phyloP scores from a whole-genome alignment of 1,284 basidiomycete species.

The Ceratobasidium sp. region DNA sequence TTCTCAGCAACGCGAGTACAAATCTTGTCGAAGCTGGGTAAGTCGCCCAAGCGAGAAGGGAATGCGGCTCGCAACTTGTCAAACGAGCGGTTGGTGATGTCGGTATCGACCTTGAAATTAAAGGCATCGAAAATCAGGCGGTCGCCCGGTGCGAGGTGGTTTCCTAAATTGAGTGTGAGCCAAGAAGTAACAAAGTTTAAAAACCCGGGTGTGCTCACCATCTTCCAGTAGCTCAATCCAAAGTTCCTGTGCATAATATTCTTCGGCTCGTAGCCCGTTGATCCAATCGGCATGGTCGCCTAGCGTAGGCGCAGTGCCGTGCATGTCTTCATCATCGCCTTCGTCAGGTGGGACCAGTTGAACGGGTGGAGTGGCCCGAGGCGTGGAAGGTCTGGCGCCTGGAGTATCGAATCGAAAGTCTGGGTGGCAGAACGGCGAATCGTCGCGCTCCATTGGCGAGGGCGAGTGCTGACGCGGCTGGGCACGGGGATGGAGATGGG shows the following conservation, averaged over 20 bases:
- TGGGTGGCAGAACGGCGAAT: background rate
- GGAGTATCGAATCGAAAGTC: slow-evolving; percentile 10
- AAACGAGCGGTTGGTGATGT: slow-evolving; percentile 22
- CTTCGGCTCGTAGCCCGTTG: too few relatives aligned
- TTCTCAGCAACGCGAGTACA: background rate
- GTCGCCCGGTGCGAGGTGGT: background rate
- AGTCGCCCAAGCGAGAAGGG: background rate
- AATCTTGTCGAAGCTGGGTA: background rate
- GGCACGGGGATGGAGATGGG: too few relatives aligned
- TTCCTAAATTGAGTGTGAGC: background rate
- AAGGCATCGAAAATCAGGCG: slow-evolving; percentile 8
- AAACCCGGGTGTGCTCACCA: background rate
- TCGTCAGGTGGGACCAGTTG: background rate
- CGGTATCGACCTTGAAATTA: slow-evolving; percentile 45
- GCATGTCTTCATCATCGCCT: too few relatives aligned
- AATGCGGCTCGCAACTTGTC: slow-evolving; percentile 27
- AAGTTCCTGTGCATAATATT: too few relatives aligned
- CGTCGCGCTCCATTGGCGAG: background rate
- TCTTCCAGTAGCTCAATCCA: background rate
- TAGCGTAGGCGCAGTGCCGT: too few relatives aligned
- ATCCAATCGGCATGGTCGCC: too few relatives aligned
- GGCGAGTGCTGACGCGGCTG: background rate
- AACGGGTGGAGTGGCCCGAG: background rate
- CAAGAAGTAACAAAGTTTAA: too few relatives aligned
- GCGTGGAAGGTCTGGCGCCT: background rate